Percentiles rank a stretch among this genome's conserved stretches.
Evolutionary conservation across 768 basidiomycete species (phyloP).

Genomic region (Lentinula lateritia): DNA sequence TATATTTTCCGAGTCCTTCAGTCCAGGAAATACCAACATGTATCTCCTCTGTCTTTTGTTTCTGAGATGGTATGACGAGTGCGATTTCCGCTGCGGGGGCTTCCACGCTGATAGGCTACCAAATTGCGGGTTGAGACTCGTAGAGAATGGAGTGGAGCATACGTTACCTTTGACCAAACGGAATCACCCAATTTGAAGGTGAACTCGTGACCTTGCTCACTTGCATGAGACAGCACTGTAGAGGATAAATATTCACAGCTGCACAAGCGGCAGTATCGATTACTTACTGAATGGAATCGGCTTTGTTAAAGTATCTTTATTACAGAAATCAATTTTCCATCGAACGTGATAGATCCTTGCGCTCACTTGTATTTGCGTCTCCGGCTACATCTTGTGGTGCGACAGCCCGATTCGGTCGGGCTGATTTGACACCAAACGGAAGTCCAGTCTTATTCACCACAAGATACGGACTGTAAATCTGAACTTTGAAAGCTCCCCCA

Average conservation of each 20-base stretch:
- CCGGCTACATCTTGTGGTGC: constrained; percentile 81
- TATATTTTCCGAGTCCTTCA: constrained; percentile 96
- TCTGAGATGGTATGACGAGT: constrained; percentile 61
- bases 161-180: constrained; percentile 77
- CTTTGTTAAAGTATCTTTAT: constrained; percentile 39
- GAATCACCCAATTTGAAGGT: constrained; percentile 78
- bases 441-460: constrained; percentile 90
- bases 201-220: constrained; percentile 78
- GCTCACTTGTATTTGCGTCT: constrained; percentile 57
- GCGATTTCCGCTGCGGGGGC: constrained; percentile 89
- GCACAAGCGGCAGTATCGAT: constrained; percentile 1
- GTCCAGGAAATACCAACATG: constrained; percentile 88
- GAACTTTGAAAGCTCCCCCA: constrained; percentile 94
- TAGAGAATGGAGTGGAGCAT: not conserved
- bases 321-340: not conserved
- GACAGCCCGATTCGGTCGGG: constrained; percentile 55
- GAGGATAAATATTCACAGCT: not conserved
- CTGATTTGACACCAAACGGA: constrained; percentile 69
- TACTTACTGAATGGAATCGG: constrained; percentile 79
- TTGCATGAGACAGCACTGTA: constrained; percentile 81
- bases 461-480: constrained; percentile 88
- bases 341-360: not conserved
- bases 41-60: constrained; percentile 58
- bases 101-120: constrained; percentile 80
- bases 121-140: not conserved